Evolutionary conservation across 73 alveolate species (phyloP), one percentile per base, ranked within the genome.

Genomic region (Stentor roeselii): DNA sequence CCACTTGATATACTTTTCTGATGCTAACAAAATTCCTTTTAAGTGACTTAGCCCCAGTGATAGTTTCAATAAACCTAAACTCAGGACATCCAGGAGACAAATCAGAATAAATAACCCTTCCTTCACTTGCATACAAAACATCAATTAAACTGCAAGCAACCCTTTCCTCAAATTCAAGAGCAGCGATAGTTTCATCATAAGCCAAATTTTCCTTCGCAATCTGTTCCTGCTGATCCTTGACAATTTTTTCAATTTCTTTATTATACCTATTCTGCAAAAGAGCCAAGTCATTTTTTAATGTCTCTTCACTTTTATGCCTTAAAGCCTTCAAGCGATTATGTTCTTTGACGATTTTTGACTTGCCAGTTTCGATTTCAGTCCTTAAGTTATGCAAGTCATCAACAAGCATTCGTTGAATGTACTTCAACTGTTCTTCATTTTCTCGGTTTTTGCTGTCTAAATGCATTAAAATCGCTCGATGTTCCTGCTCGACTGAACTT

Each of bases 351-450:
- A 91, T 59, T 39, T 86, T 88, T 21, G 59, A 39, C 40, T 89
- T 88, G 0, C 94, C 96, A 32, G 82, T 89, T 59, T 82, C 91
- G n/a, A 91, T 86, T n/a, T 91, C 96, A 21, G 84, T 86, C 50
- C 90, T 85, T 0, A 91, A 78, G 1, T 42, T 59, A 85, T 91
- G 92, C 59, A 91, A 75, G 58, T 91, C 96, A 3, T 60, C 80
- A 14, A 91, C 82, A n/a, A 91, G 67, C n/a, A 78, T 77, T 15
- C 82, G 35, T 59, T 88, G 84, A 27, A 91, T 86, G 3, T 85
- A 42, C 21, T 84, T 84, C 21, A 87, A 60, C 75, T 91, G 96
- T 80, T 88, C 89, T 34, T 88, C 93, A 59, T 91, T 91, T 85
- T 91, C 96, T 50, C 83, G 15, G 15, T 85, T 80, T 85, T 89